Conservation (phyloP, 306 rosid genomes). For the Pyrus pyrifolia region DNA sequence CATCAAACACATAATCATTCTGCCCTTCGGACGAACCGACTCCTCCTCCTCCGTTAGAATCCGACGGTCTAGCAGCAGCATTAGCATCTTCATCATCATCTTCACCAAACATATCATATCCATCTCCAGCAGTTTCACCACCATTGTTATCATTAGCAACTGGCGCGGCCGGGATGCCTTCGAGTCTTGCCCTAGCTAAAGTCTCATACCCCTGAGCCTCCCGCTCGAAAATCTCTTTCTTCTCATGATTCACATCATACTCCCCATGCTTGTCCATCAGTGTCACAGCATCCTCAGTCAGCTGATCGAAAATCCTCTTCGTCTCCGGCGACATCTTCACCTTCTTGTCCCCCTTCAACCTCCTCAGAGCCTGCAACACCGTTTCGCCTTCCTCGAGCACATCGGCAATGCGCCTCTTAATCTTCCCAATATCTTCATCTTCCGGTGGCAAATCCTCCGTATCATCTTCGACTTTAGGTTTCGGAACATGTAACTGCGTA, state of each 20-base stretch:
- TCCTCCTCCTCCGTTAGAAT: neutral
- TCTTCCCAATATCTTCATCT: conserved; percentile 36
- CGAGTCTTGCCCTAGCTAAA: neutral
- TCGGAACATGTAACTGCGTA: neutral
- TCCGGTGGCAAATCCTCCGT: neutral
- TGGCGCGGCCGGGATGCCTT: neutral
- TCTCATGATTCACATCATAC: conserved; percentile 82
- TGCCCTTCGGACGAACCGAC: neutral
- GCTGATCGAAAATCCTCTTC: conserved; percentile 75
- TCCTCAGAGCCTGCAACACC: conserved; percentile 84
- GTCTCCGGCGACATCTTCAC: conserved; percentile 75
- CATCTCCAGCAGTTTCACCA: neutral
- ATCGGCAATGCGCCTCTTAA: conserved; percentile 83
- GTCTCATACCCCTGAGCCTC: conserved; percentile 48
- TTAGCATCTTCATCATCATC: neutral
- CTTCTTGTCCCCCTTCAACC: conserved; percentile 89
- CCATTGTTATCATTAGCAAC: neutral
- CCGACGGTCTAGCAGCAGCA: neutral
- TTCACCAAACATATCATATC: conserved; percentile 11
- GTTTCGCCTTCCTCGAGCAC: conserved; percentile 80
- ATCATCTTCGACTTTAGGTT: neutral
- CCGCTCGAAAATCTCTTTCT: conserved; percentile 75
- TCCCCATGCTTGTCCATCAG: conserved; percentile 98
- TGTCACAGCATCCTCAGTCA: conserved; percentile 91
- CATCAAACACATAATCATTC: conserved; percentile 31